Base-by-base conservation (phyloP, 1,284 basidiomycete genomes). In the Trichosporon sp. region DNA sequence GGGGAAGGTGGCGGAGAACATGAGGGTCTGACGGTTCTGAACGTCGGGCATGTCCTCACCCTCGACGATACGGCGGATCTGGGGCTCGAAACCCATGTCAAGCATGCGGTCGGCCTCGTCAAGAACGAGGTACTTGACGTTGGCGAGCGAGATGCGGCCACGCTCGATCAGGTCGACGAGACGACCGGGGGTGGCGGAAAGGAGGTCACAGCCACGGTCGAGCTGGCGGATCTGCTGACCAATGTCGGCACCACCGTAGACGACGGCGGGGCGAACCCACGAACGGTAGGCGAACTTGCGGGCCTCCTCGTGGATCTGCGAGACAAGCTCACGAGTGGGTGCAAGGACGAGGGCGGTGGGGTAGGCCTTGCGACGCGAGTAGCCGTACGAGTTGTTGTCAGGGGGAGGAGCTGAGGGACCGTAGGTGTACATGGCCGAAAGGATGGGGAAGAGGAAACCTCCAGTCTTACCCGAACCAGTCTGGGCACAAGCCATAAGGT, bases 61-160 rank as follows among this genome's bases (percentile, higher is more conserved):
- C 84, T 98, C 93, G 38, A 99, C 97, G 82, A 99, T 99, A 67
- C 95, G 89, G 76, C 96, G 90, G 81, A 99, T 99, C 86, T 99
- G 96, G 73, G 97, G 97, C 86, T 99, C 96, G 88, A 99, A 99
- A 92, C 96, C 96, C 96, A 99, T 99, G 88, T 99, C 96, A 79
- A 99, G 89, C 96, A 99, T 99, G 81, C 96, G 93, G 87, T 99
- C 97, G 74, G 96, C 97, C 87, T 99, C 97, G 81, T 99, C 97
- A 71, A 99, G 91, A 43, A 99, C 97, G 68, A 99, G 91, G 86
- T 97, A 99, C 79, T 93, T 92, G 85, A 99, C 92, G 86, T 98
- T 98, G 79, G 93, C 90, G 72, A 99, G 89, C 81, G 92, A 94
- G 88, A 99, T 98, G 74, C 93, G 91, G 51, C 96, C 96, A 80